Percentiles rank a stretch among this genome's conserved stretches.
Evolutionary conservation across 441 rosid species (phyloP).

Genomic region (Euphorbia corollata): DNA sequence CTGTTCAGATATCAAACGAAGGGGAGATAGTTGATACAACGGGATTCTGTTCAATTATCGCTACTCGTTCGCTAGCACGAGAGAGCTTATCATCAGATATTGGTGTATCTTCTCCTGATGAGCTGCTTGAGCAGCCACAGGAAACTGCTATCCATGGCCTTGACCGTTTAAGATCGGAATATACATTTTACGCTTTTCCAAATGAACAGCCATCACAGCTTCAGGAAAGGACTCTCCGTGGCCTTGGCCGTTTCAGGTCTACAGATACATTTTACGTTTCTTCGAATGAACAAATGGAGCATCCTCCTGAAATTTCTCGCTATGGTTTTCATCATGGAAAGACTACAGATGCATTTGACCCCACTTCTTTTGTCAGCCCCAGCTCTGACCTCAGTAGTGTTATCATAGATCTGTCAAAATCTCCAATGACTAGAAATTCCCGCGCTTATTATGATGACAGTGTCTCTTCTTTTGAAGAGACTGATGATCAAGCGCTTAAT

Average conservation of each 20-base stretch:
- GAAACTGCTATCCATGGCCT: constrained; percentile 20
- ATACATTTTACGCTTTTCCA: constrained; percentile 30
- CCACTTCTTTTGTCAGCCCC: constrained; percentile 21
- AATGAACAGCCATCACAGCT: constrained; percentile 30
- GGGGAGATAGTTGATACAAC: constrained; percentile 21
- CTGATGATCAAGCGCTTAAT: constrained; percentile 40
- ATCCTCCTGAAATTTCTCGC: not conserved
- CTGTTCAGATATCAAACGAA: constrained; percentile 26
- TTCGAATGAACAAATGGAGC: not conserved
- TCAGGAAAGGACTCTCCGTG: constrained; percentile 24
- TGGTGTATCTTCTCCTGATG: constrained; percentile 28
- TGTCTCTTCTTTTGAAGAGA: constrained; percentile 56
- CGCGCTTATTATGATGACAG: constrained; percentile 61
- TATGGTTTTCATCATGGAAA: too few species aligned
- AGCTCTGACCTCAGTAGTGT: constrained; percentile 39
- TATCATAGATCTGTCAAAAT: constrained; percentile 31
- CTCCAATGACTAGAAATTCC: constrained; percentile 41
- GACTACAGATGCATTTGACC: constrained; percentile 7
- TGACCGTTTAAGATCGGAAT: constrained; percentile 22
- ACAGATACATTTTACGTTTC: constrained; percentile 29
- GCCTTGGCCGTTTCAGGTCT: constrained; percentile 19
- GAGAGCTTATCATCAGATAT: constrained; percentile 29
- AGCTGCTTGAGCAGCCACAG: constrained; percentile 30
- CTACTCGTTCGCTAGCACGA: constrained; percentile 19
- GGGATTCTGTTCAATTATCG: constrained; percentile 22